Evolutionary conservation across 108 stramenopile species (phyloP), one percentile per base, ranked within the genome.

Genomic region (Nitzschia sp.): DNA sequence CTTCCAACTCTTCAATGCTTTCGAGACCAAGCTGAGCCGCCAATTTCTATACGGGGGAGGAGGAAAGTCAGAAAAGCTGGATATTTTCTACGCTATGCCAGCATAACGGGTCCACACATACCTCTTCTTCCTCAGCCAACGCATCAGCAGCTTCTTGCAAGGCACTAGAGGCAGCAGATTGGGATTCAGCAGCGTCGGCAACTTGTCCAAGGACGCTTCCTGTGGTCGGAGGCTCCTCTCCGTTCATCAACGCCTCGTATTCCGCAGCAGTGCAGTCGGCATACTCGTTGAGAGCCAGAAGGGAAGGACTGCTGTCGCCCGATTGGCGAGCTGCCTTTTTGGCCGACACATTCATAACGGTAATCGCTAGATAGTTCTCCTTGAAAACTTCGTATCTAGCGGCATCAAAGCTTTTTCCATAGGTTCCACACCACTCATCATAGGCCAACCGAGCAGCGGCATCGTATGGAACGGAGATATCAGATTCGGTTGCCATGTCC

Each of bases 381-480:
- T 85, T 81, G 78, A 95, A 95, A 13, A 67, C 62, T 51, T 71
- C 67, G 54, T 79, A 95, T 23, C 81, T 68, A 0, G 32, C 70
- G 9, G 78, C 84, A 46, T 77, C 83, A 28, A 76, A 73, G 1
- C 68, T 78, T 71, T 91, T 88, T 8, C 63, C 64, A 63, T 71
- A 91, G 46, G 82, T 74, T 33, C 59, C 46, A 58, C 84, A 74
- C 94, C 94, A 95, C 54, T 80, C 82, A 8, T 80, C 74, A 77
- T 92, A 95, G 21, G 93, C 93, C 27, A 92, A 81, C 46, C 83
- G 85, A 47, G 93, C 90, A 19, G 93, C 87, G 18, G 90, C 82
- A 70, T 95, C 93, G 77, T 91, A 95, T 17, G 72, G 77, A 35
- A 95, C 66, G 23, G 79, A 79, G 27, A 93, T 74, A 70, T 93